These are phyloP conservation scores for Magnolia changhungtana DNA, from an alignment of 164 flowering plant species.

Conservation along the genomic window DNA sequence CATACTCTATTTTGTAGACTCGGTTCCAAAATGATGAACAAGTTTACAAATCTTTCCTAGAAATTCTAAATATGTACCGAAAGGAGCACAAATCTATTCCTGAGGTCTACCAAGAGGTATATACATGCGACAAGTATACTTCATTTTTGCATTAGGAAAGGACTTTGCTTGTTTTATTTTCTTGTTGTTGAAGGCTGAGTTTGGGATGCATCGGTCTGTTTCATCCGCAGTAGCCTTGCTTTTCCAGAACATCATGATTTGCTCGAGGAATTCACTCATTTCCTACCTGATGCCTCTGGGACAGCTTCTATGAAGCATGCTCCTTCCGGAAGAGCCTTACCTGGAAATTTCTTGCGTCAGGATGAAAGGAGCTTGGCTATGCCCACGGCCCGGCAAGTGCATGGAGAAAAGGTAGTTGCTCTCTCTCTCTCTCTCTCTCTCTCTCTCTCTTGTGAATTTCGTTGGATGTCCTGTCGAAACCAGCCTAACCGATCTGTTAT, in stretches of 20 bases:
- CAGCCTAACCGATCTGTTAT: too few relatives aligned
- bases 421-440: too few relatives aligned
- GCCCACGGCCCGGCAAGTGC: slow-evolving; percentile 19
- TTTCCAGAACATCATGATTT: too few relatives aligned
- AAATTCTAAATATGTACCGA: slow-evolving; percentile 77
- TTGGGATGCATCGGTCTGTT: too few relatives aligned
- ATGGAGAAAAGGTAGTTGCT: slow-evolving; percentile 44
- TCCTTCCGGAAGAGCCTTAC: slow-evolving; percentile 25
- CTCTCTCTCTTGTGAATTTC: too few relatives aligned
- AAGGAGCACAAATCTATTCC: slow-evolving; percentile 68
- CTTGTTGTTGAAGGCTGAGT: neutral
- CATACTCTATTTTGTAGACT: slow-evolving; percentile 40
- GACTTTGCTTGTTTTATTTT: neutral
- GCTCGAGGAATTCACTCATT: too few relatives aligned
- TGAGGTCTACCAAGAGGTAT: slow-evolving; percentile 38
- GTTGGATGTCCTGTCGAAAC: too few relatives aligned
- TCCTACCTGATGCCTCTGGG: slow-evolving; percentile 52
- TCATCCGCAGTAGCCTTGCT: too few relatives aligned
- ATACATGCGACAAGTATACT: slow-evolving; percentile 51
- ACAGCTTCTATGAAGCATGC: slow-evolving; percentile 22
- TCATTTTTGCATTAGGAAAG: neutral
- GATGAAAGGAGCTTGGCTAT: neutral
- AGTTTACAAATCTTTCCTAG: slow-evolving; percentile 70
- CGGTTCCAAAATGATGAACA: slow-evolving; percentile 42
- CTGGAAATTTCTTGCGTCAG: slow-evolving; percentile 25